Conservation (phyloP, 768 basidiomycete species). For the Mycena sanguinolenta region DNA sequence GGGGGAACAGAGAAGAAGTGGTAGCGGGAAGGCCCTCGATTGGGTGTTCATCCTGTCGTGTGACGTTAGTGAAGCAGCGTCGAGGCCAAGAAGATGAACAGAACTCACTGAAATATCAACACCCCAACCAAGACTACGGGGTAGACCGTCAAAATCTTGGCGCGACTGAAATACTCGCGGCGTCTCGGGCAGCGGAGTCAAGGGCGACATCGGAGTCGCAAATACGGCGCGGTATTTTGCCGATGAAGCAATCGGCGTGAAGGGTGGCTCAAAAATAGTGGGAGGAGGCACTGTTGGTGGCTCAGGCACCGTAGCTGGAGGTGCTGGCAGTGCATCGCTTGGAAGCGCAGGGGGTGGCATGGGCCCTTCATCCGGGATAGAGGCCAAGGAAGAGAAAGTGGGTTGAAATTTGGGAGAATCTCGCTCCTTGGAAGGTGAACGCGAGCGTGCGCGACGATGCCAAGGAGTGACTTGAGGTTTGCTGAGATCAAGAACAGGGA, state of each 20-base stretch:
- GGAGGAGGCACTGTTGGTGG: constrained; percentile 9
- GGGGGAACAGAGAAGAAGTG: constrained; percentile 28
- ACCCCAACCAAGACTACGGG: constrained; percentile 42
- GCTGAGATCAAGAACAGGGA: constrained; percentile 57
- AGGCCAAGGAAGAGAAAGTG: constrained; percentile 42
- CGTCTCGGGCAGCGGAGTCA: constrained; percentile 67
- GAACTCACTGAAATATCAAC: constrained; percentile 30
- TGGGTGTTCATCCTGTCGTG: constrained; percentile 28
- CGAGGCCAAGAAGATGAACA: background rate
- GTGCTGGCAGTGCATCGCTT: background rate
- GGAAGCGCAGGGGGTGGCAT: constrained; percentile 30
- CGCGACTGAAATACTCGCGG: constrained; percentile 46
- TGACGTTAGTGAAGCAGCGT: background rate
- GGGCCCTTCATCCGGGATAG: constrained; percentile 45
- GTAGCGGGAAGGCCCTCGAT: constrained; percentile 29
- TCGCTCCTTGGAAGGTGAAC: constrained; percentile 59
- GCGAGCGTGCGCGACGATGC: constrained; percentile 52
- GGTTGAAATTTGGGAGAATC: constrained; percentile 46
- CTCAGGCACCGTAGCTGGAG: background rate
- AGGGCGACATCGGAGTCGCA: constrained; percentile 53
- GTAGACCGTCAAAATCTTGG: constrained; percentile 37
- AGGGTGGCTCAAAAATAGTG: constrained; percentile 34
- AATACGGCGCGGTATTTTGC: constrained; percentile 15
- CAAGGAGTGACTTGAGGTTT: constrained; percentile 58
- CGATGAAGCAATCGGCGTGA: constrained; percentile 40